Evolutionary conservation across 768 basidiomycete species (phyloP).

Genomic region (Paxillus involutus): DNA sequence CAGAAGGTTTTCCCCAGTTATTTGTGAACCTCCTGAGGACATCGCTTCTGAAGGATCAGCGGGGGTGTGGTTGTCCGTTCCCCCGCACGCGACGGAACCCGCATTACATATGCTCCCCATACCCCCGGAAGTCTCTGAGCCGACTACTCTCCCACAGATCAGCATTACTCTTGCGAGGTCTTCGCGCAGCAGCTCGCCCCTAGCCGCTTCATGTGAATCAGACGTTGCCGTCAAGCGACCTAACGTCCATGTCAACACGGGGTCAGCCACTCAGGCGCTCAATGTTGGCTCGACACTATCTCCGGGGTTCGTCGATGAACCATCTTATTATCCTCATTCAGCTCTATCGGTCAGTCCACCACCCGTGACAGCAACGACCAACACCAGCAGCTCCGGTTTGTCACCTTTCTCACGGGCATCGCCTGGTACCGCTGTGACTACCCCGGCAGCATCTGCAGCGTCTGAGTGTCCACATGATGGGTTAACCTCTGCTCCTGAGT

Average conservation of each 20-base stretch:
- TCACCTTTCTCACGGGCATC: conserved; percentile 31
- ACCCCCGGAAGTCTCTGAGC: conserved; percentile 9
- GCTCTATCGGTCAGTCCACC: conserved; percentile 20
- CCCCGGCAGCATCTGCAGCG: conserved; percentile 23
- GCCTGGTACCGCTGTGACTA: conserved; percentile 26
- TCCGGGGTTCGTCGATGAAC: conserved; percentile 20
- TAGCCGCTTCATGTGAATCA: conserved; percentile 25
- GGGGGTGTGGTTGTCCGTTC: conserved; percentile 15
- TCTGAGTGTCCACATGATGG: conserved; percentile 15
- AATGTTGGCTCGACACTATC: conserved; percentile 13
- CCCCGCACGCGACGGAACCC: conserved; percentile 10
- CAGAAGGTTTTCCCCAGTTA: conserved; percentile 24
- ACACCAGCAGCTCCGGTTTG: conserved; percentile 22
- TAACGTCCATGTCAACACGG: conserved; percentile 30
- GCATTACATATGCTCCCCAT: conserved; percentile 9
- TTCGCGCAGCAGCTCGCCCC: conserved; percentile 29
- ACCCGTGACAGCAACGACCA: conserved; percentile 24
- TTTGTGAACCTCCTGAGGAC: conserved; percentile 32
- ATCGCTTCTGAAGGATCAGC: conserved; percentile 17
- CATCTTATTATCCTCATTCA: conserved; percentile 20
- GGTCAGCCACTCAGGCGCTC: conserved; percentile 20
- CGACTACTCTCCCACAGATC: conserved; percentile 27
- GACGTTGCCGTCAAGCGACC: conserved; percentile 25
- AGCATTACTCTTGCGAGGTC: conserved; percentile 30
- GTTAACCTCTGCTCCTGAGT: conserved; percentile 12